Percentiles rank a stretch among this genome's conserved stretches.
Evolutionary conservation across 208 protist genomes (phyloP).

Genomic region (Leishmania lainsoni): DNA sequence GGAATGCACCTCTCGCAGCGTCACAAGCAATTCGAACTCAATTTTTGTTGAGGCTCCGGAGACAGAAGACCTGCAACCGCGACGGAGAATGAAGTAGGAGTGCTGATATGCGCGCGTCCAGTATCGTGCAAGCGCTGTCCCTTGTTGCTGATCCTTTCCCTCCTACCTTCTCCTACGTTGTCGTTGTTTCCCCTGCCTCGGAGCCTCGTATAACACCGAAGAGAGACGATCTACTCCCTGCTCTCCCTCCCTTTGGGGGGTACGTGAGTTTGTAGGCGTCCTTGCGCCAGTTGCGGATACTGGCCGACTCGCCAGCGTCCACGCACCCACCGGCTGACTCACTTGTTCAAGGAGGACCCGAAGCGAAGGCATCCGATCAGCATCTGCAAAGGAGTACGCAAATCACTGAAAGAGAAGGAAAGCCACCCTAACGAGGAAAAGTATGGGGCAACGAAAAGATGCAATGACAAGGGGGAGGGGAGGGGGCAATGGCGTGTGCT

Average conservation of each 20-base stretch:
- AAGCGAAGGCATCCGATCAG: neutral
- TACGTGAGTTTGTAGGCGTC: neutral
- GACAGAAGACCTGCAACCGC: neutral
- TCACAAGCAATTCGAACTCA: neutral
- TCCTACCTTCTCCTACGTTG: neutral
- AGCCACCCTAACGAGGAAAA: too few species aligned
- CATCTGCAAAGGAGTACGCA: neutral
- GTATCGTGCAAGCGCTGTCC: neutral
- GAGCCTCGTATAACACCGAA: neutral
- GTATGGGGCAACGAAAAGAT: neutral
- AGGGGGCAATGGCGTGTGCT: neutral
- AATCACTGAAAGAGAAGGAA: neutral
- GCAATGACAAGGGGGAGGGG: neutral
- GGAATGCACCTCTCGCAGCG: neutral
- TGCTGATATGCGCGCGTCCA: neutral
- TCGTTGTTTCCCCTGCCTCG: neutral
- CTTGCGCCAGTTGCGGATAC: neutral
- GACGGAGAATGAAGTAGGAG: slow-evolving; percentile 11
- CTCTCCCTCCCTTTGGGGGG: neutral
- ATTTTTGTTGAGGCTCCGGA: neutral
- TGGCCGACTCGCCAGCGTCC: neutral
- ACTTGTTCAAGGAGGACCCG: neutral
- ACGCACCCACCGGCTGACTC: neutral
- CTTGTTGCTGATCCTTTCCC: neutral
- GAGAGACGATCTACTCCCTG: neutral